A percentile compares a stretch with the other conserved stretches of the same genome.
Evolutionary conservation across 257 asterid species (phyloP).

Genomic region (Nicotiana attenuata): DNA sequence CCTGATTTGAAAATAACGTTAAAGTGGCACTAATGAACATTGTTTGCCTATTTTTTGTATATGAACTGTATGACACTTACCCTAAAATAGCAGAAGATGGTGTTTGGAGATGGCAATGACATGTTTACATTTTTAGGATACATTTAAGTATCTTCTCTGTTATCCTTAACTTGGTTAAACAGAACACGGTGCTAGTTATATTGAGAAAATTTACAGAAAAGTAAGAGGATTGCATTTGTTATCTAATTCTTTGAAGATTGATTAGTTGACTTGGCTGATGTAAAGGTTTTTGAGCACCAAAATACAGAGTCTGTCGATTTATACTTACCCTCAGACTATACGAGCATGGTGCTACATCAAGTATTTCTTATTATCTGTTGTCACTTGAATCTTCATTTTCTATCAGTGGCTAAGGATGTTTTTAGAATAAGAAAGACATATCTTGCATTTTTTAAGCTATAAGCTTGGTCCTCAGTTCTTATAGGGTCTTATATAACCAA

Average conservation of each 20-base stretch:
- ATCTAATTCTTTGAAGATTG: not conserved
- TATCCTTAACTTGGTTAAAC: too few relatives aligned
- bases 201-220: too few relatives aligned
- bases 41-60: too few relatives aligned
- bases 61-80: too few relatives aligned
- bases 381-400: constrained; percentile 5
- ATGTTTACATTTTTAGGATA: too few relatives aligned
- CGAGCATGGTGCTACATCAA: constrained; percentile 53
- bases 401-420: not conserved
- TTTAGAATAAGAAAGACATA: constrained; percentile 18
- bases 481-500: not conserved
- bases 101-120: too few relatives aligned
- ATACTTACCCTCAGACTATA: constrained; percentile 20
- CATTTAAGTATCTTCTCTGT: too few relatives aligned
- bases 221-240: not conserved
- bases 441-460: not conserved
- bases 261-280: not conserved
- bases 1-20: too few relatives aligned
- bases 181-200: too few relatives aligned
- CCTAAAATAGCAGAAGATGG: too few relatives aligned
- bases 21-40: too few relatives aligned
- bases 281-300: constrained; percentile 25
- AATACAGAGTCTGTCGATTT: constrained; percentile 34
- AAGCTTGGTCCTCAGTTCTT: not conserved
- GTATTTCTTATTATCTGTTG: constrained; percentile 13